These are phyloP conservation scores for Pisolithus tinctorius DNA, from an alignment of 768 basidiomycete genomes.

Conservation along the genomic window DNA sequence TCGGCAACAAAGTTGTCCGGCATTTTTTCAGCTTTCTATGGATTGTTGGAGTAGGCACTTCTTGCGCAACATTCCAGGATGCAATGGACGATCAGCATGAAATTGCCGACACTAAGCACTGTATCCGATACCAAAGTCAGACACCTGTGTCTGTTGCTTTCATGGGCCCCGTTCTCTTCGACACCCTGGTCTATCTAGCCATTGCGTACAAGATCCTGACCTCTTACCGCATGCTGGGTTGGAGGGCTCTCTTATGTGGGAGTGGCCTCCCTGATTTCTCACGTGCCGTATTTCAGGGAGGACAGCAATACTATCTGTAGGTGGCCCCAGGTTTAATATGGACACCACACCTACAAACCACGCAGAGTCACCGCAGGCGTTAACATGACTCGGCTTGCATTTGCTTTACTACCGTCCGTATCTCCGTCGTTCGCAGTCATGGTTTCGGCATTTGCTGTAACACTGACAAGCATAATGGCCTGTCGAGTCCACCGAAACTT, in stretches of 20 bases:
- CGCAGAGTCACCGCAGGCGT: constrained; percentile 28
- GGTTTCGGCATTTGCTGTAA: constrained; percentile 22
- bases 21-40: constrained; percentile 26
- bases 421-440: constrained; percentile 18
- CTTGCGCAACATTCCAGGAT: constrained; percentile 20
- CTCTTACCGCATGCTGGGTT: constrained; percentile 9
- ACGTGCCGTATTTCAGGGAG: constrained; percentile 27
- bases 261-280: constrained; percentile 27
- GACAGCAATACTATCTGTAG: constrained; percentile 34
- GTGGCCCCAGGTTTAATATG: constrained; percentile 1
- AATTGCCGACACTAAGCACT: constrained; percentile 29
- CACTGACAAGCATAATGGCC: constrained; percentile 27
- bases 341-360: background rate
- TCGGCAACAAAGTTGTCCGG: constrained; percentile 13
- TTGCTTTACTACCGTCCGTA: constrained; percentile 12
- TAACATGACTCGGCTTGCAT: constrained; percentile 21
- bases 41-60: constrained; percentile 23
- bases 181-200: constrained; percentile 28
- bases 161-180: constrained; percentile 24
- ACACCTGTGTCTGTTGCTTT: constrained; percentile 20
- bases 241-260: constrained; percentile 16
- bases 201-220: constrained; percentile 25
- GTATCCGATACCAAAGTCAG: constrained; percentile 18
- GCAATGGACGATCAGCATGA: constrained; percentile 15
- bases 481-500: constrained; percentile 31